Evolutionary conservation across 768 basidiomycete genomes (phyloP).

Genomic region (Sistotremastrum niveocremeum): DNA sequence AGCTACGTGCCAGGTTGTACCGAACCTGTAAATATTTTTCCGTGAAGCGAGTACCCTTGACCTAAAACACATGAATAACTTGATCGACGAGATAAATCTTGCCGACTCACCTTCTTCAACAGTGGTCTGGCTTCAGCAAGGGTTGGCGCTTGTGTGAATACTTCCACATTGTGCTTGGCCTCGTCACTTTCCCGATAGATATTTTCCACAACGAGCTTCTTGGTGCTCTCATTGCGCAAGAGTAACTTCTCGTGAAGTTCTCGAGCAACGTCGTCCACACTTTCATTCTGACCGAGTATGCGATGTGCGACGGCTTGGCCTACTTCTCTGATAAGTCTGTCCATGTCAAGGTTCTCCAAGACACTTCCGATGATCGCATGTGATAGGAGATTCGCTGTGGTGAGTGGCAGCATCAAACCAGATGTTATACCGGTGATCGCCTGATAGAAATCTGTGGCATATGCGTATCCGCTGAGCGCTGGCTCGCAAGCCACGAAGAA

Average conservation of each 20-base stretch:
- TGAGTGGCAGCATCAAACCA: slow-evolving; percentile 90
- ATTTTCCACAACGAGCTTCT: slow-evolving; percentile 90
- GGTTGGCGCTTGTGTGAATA: slow-evolving; percentile 63
- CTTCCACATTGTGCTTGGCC: slow-evolving; percentile 76
- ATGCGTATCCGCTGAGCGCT: slow-evolving; percentile 87
- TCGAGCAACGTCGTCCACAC: slow-evolving; percentile 90
- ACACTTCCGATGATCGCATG: slow-evolving; percentile 96
- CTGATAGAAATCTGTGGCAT: slow-evolving; percentile 89
- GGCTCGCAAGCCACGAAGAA: slow-evolving; percentile 99
- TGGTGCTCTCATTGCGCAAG: slow-evolving; percentile 90
- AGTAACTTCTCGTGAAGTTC: slow-evolving; percentile 87
- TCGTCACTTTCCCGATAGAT: slow-evolving; percentile 90
- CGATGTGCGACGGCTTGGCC: slow-evolving; percentile 87
- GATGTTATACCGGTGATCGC: slow-evolving; percentile 88
- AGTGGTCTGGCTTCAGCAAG: slow-evolving; percentile 62
- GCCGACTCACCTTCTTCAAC: slow-evolving; percentile 55
- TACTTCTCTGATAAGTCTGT: slow-evolving; percentile 87
- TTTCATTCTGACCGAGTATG: slow-evolving; percentile 86
- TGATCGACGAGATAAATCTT: not conserved
- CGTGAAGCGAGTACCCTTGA: slow-evolving; percentile 90
- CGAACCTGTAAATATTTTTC: slow-evolving; percentile 85
- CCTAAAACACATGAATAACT: slow-evolving; percentile 30
- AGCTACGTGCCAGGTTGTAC: slow-evolving; percentile 37
- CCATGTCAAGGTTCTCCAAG: slow-evolving; percentile 97
- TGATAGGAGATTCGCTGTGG: slow-evolving; percentile 86